Evolutionary conservation across 169 alveolate species (phyloP), one percentile per base, ranked within the genome.

Genomic region (Cryptosporidium baileyi): DNA sequence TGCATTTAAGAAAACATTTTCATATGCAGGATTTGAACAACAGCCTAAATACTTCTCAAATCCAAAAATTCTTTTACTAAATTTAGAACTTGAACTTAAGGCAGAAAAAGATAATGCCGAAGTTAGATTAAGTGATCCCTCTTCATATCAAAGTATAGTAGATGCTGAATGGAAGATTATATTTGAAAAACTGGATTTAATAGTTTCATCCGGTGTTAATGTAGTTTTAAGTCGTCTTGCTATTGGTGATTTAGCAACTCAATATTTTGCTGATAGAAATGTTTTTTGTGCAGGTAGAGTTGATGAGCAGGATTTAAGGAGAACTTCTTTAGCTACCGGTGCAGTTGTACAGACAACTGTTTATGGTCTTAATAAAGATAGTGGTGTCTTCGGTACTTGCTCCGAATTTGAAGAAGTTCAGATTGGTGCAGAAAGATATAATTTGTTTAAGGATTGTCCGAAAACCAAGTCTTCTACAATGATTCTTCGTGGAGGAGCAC

Each of bases 31-130:
- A 24, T 98, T 97, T 82, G 99, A 98, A 88, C 97, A 97, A 91
- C 98, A 97, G 91, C 99, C 99, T 22, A 98, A 98, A 89, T 93
- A 89, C 60, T 96, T 97, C 88, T 74, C 60, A 26, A 91, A 96
- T 90, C 99, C 99, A 1, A 97, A 95, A 89, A 96, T 98, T 17
- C 93, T 97, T 51, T 88, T 97, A 49, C 91, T 97, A 28, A 97
- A 97, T 90, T 89, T 97, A 8, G 99, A 98, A 91, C 90, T 98
- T 40, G 99, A 98, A 89, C 93, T 98, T 38, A 98, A 97, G 90
- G 97, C 99, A 24, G 99, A 98, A 85, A 98, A 97, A 82, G 99
- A 98, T 79, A 98, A 97, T 88, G 99, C 99, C n/a, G 99, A 98
- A 92, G 93, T 97, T 15, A 80, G 54, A 32, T 28, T 57, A 4